A percentile compares a stretch with the other conserved stretches of the same genome.
These are phyloP conservation scores for Cryptococcus hybrid DNA, from an alignment of 1,284 basidiomycete genomes.

Conservation along the genomic window DNA sequence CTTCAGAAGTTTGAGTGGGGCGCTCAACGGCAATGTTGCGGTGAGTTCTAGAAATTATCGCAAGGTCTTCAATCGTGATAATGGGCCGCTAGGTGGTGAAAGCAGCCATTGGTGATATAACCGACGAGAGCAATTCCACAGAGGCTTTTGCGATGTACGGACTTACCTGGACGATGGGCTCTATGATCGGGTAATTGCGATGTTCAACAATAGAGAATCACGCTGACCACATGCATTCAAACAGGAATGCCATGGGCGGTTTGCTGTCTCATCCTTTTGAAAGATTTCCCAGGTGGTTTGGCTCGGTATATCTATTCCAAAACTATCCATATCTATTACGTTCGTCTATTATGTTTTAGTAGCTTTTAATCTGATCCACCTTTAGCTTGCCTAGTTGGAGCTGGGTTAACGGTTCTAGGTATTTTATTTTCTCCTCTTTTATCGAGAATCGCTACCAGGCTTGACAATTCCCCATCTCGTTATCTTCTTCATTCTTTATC, in stretches of 20 bases:
- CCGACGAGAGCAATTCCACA: slow-evolving; percentile 46
- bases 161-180: slow-evolving; percentile 45
- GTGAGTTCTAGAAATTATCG: slow-evolving; percentile 12
- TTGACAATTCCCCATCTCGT: not conserved
- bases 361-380: not conserved
- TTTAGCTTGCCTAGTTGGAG: slow-evolving; percentile 49
- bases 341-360: slow-evolving; percentile 10
- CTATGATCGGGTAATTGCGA: slow-evolving; percentile 35
- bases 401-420: slow-evolving; percentile 47
- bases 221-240: slow-evolving; percentile 5
- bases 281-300: slow-evolving; percentile 50
- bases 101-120: slow-evolving; percentile 47
- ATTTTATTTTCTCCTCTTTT: slow-evolving; percentile 50
- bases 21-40: slow-evolving; percentile 47
- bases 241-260: slow-evolving; percentile 34
- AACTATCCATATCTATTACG: slow-evolving; percentile 52
- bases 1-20: slow-evolving; percentile 38
- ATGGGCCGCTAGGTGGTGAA: slow-evolving; percentile 28
- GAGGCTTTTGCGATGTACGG: slow-evolving; percentile 50
- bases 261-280: slow-evolving; percentile 51
- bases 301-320: slow-evolving; percentile 38
- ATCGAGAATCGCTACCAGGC: slow-evolving; percentile 31
- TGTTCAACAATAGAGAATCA: not conserved
- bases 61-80: not conserved
- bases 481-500: not conserved